phyloP scores from a whole-genome alignment of 768 basidiomycete species.

The Tylopilus rubrobrunneus region DNA sequence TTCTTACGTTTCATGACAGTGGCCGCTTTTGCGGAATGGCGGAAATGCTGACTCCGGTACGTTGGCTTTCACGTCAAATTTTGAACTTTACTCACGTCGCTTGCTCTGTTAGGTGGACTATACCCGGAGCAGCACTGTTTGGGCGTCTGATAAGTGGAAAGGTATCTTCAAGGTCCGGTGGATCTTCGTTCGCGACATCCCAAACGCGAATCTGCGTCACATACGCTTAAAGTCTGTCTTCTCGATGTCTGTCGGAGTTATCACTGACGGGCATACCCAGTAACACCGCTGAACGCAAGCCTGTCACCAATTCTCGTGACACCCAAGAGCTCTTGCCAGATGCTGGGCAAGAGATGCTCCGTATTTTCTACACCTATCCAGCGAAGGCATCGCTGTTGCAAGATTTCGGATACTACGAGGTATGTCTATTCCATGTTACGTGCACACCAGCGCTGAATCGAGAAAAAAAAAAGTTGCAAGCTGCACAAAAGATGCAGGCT shows the following conservation, averaged over 20 bases:
- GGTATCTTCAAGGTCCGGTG: slow-evolving; percentile 98
- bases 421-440: slow-evolving; percentile 29
- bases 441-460: slow-evolving; percentile 4
- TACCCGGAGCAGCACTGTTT: slow-evolving; percentile 90
- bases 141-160: slow-evolving; percentile 99
- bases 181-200: slow-evolving; percentile 96
- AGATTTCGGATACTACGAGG: slow-evolving; percentile 91
- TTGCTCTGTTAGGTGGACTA: slow-evolving; percentile 68
- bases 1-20: slow-evolving; percentile 36
- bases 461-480: slow-evolving; percentile 58
- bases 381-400: slow-evolving; percentile 90
- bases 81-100: neutral
- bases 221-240: slow-evolving; percentile 71
- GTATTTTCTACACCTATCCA: slow-evolving; percentile 92
- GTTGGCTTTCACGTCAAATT: slow-evolving; percentile 18
- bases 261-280: slow-evolving; percentile 37
- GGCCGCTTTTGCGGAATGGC: slow-evolving; percentile 99
- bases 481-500: slow-evolving; percentile 66
- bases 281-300: slow-evolving; percentile 97
- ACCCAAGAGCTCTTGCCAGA: slow-evolving; percentile 96
- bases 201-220: slow-evolving; percentile 83
- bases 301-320: slow-evolving; percentile 96
- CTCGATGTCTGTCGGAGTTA: neutral
- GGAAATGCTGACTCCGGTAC: slow-evolving; percentile 91
- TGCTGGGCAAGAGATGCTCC: slow-evolving; percentile 93